Evolutionary conservation across 768 basidiomycete genomes (phyloP), one percentile per base, ranked within the genome.

Genomic region (Mycena alexandri): DNA sequence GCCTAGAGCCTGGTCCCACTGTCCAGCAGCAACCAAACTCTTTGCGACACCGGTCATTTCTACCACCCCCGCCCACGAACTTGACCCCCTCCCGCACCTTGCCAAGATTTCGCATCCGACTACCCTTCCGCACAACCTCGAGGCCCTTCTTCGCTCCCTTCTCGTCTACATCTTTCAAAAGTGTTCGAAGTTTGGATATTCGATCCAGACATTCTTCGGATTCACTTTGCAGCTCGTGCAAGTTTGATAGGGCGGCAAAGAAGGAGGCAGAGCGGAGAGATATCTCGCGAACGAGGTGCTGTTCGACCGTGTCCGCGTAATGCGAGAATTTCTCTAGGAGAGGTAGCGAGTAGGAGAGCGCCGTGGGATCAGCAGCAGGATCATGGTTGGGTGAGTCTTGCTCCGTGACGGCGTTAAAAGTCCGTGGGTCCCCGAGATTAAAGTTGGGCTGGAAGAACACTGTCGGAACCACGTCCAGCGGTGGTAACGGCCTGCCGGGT

Each of bases 191-290:
- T 29, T 88, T 84, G 10, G 86, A 82, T 66, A 98, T 93, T 51
- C 93, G 89, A 48, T 84, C 80, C 8, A 99, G 84, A 74, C 96
- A 96, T 53, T 89, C 86, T 53, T 91, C 87, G 0, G 95, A 96
- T 75, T 98, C 95, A 7, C 92, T 87, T 74, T 96, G 95, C 13
- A 99, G 87, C 69, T 95, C 92, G 74, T 98, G 93, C 10, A 99
- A 84, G 77, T 99, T 99, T 9, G 95, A 88, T 42, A 99, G 87
- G 9, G 98, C 98, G 6, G 96, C 92, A 74, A 99, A 99, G 86
- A 99, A 99, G 1, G 95, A 95, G 0, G 93, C 87, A 0, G 96
- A 94, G 16, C 97, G 92, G 12, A 92, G 82, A 11, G 93, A 92
- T 50, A 99, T 96, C 79, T 99, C 98, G 67, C 90, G 90, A 5